These are phyloP conservation scores for Myriosclerotinia curreyana DNA, from an alignment of 2,329 filamentous ascomycete genomes.

Conservation along the genomic window DNA sequence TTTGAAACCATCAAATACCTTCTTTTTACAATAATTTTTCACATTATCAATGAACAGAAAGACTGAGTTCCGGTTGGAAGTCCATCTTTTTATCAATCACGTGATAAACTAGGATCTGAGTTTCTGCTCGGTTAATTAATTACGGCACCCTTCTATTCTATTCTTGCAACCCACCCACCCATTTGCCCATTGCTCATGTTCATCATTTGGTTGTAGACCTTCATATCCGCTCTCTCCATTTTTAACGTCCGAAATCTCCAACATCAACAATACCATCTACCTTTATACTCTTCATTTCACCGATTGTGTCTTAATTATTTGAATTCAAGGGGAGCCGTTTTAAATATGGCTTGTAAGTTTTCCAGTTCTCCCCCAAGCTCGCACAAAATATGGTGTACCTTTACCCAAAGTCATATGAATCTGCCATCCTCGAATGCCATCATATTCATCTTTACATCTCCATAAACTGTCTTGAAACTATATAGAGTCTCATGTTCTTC, in stretches of 20 bases:
- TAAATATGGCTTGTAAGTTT: slow-evolving; percentile 44
- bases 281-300: slow-evolving; percentile 22
- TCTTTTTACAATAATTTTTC: too few relatives aligned
- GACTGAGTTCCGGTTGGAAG: too few relatives aligned
- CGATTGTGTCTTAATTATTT: slow-evolving; percentile 25
- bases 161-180: slow-evolving; percentile 6
- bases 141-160: background rate
- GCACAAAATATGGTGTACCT: slow-evolving; percentile 10
- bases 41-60: too few relatives aligned
- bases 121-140: background rate
- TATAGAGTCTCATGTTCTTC: slow-evolving; percentile 18
- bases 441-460: slow-evolving; percentile 27
- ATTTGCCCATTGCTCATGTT: slow-evolving; percentile 12
- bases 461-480: slow-evolving; percentile 23
- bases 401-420: slow-evolving; percentile 32
- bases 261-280: slow-evolving; percentile 24
- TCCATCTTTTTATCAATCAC: background rate
- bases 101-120: background rate
- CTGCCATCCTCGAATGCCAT: slow-evolving; percentile 28
- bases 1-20: background rate
- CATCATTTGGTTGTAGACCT: slow-evolving; percentile 16
- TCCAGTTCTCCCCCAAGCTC: slow-evolving; percentile 22
- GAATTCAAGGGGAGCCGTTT: slow-evolving; percentile 34
- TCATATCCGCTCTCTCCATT: slow-evolving; percentile 25
- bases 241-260: slow-evolving; percentile 23